Conservation (phyloP, 768 basidiomycete species). For the Termitomyces sp. region DNA sequence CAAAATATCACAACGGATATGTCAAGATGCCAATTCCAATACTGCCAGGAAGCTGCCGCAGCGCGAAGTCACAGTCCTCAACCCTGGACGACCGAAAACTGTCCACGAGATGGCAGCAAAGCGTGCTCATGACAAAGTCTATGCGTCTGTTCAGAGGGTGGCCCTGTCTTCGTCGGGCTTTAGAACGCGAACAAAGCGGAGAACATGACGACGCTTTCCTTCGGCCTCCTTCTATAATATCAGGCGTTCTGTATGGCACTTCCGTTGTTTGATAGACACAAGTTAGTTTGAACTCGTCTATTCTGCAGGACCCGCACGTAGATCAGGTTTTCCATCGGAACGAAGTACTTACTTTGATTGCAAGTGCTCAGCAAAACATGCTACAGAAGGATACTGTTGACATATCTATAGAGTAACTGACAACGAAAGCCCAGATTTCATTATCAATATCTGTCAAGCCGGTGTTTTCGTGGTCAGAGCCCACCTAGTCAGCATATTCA, state of each 20-base stretch:
- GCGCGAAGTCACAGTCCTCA: constrained; percentile 56
- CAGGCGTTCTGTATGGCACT: constrained; percentile 65
- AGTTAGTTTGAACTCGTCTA: background rate
- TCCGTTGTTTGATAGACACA: background rate
- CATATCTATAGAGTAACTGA: constrained; percentile 20
- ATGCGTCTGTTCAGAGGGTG: constrained; percentile 37
- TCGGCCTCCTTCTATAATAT: constrained; percentile 65
- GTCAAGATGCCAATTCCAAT: constrained; percentile 65
- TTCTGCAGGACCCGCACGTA: constrained; percentile 53
- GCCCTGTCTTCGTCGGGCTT: constrained; percentile 56
- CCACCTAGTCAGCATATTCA: constrained; percentile 40
- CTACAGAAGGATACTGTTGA: constrained; percentile 9
- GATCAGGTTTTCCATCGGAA: constrained; percentile 63
- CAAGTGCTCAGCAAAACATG: constrained; percentile 18
- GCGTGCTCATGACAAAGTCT: constrained; percentile 25
- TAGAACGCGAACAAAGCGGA: constrained; percentile 68
- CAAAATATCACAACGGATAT: constrained; percentile 42
- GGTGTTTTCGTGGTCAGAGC: constrained; percentile 15
- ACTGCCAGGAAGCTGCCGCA: constrained; percentile 68
- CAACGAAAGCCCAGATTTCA: constrained; percentile 20
- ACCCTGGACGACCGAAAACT: constrained; percentile 18
- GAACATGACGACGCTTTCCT: constrained; percentile 78
- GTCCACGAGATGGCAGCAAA: constrained; percentile 19
- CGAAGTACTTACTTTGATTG: constrained; percentile 40
- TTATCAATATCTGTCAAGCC: constrained; percentile 21